phyloP scores from a whole-genome alignment of 176 grass and related monocot species.

The Leersia perrieri region DNA sequence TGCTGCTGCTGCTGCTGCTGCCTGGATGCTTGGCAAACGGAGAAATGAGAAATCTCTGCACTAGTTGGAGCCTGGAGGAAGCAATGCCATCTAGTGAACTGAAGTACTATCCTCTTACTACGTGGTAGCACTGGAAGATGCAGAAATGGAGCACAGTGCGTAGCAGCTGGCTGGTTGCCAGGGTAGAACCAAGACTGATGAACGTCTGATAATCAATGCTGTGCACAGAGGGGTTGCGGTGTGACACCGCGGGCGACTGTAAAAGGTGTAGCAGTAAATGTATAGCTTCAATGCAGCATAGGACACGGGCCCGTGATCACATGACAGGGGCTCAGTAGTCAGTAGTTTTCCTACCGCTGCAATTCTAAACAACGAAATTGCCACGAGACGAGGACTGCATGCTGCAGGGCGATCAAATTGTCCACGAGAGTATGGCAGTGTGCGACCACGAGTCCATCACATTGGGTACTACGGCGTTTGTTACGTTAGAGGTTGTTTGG shows the following conservation, averaged over 20 bases:
- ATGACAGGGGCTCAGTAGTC: too few species aligned
- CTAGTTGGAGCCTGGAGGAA: background rate
- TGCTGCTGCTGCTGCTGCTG: background rate
- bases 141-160: background rate
- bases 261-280: background rate
- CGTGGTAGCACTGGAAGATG: too few species aligned
- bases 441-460: too few species aligned
- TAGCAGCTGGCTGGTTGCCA: conserved; percentile 6
- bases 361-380: too few species aligned
- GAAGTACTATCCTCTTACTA: background rate
- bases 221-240: background rate
- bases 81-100: background rate
- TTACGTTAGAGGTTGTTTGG: too few species aligned
- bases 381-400: too few species aligned
- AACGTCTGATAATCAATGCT: conserved; percentile 2
- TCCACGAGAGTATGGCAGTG: too few species aligned
- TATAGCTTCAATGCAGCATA: conserved; percentile 33
- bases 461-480: too few species aligned
- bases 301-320: conserved; percentile 46
- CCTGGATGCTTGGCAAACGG: background rate
- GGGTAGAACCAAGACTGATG: conserved; percentile 3
- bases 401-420: too few species aligned
- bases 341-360: too few species aligned
- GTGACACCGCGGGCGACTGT: conserved; percentile 3
- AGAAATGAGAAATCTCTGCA: background rate